Conservation (phyloP, 305 asterid species). For the Andrographis paniculata region DNA sequence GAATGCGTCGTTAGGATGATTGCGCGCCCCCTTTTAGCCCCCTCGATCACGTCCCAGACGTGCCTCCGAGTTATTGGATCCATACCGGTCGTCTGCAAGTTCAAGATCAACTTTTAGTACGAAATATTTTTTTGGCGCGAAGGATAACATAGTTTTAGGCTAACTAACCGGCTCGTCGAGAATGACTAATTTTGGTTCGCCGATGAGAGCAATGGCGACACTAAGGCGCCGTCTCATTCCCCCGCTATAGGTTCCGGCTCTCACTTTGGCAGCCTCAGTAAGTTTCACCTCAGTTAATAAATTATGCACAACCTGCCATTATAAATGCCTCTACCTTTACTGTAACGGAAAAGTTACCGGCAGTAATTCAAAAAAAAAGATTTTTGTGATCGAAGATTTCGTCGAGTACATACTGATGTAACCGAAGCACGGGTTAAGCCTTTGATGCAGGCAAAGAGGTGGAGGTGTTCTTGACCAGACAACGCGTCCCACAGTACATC, state of each 20-base stretch:
- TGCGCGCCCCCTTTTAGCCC: conserved; percentile 84
- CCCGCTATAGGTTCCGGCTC: conserved; percentile 86
- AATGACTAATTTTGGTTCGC: conserved; percentile 85
- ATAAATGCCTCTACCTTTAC: too few relatives aligned
- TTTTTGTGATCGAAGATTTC: background rate
- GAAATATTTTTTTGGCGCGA: background rate
- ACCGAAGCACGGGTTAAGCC: conserved; percentile 57
- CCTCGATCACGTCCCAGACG: conserved; percentile 91
- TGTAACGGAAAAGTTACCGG: too few relatives aligned
- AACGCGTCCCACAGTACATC: conserved; percentile 91
- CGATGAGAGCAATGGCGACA: conserved; percentile 90
- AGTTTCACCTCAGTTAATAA: conserved; percentile 77
- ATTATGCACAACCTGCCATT: conserved; percentile 46
- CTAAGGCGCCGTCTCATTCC: conserved; percentile 97
- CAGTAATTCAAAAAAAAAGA: too few relatives aligned
- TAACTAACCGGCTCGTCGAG: conserved; percentile 85
- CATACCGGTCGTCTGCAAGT: conserved; percentile 89
- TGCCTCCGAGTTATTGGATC: conserved; percentile 91
- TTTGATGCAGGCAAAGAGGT: conserved; percentile 83
- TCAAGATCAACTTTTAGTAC: conserved; percentile 13
- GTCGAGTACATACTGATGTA: conserved; percentile 35
- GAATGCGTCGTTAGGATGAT: conserved; percentile 92
- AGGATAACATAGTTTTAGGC: background rate
- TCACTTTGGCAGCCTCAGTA: conserved; percentile 53
- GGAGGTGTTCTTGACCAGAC: conserved; percentile 84